Percentiles rank a stretch among this genome's conserved stretches.
These are phyloP conservation scores for Ambrosia trifida DNA, from an alignment of 129 eudicot genomes.

Conservation along the genomic window DNA sequence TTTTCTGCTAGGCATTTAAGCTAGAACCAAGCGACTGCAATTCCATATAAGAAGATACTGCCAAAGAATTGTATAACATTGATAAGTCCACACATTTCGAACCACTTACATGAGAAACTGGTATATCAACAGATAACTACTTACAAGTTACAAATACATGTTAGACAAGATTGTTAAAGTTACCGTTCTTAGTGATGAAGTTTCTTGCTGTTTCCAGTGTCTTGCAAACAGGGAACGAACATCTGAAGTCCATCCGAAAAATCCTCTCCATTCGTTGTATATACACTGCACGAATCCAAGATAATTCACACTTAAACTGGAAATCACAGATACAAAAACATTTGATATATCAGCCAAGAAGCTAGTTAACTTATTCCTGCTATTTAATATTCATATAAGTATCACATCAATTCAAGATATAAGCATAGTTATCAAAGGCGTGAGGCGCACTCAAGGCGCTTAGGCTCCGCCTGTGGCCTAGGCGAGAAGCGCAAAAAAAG, in stretches of 20 bases:
- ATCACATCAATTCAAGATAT: slow-evolving; percentile 17
- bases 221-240: slow-evolving; percentile 60
- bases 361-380: slow-evolving; percentile 2
- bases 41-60: neutral
- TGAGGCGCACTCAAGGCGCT: too few species aligned
- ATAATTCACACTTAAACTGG: slow-evolving; percentile 6
- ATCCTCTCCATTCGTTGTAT: slow-evolving; percentile 85
- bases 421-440: neutral
- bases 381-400: neutral
- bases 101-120: neutral
- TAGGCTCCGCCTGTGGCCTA: too few species aligned
- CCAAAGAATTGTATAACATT: neutral
- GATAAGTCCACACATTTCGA: neutral
- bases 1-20: slow-evolving; percentile 9
- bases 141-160: slow-evolving; percentile 13
- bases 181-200: slow-evolving; percentile 79
- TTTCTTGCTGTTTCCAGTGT: slow-evolving; percentile 59
- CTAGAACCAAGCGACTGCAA: slow-evolving; percentile 1
- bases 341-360: slow-evolving; percentile 3
- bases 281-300: slow-evolving; percentile 55
- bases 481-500: too few species aligned
- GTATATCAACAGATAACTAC: neutral
- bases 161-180: slow-evolving; percentile 1
- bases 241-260: slow-evolving; percentile 77
- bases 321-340: slow-evolving; percentile 2